Percentiles rank a stretch among this genome's conserved stretches.
phyloP scores from a whole-genome alignment of 2,329 filamentous ascomycete genomes.

The Escovopsis sp. region DNA sequence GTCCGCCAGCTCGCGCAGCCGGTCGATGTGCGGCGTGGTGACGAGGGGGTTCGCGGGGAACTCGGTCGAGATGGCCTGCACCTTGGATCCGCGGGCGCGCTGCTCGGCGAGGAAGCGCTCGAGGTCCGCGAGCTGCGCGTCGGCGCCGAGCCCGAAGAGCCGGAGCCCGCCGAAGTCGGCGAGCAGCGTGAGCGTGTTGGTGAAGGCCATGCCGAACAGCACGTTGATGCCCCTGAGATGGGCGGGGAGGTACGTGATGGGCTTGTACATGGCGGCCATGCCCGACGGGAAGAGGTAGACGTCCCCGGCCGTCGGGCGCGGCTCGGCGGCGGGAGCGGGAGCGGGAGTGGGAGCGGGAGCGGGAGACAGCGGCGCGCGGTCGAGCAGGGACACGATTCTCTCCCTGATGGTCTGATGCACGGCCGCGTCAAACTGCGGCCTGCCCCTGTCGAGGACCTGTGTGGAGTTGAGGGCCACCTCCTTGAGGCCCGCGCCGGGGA shows the following conservation, averaged over 20 bases:
- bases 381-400: neutral
- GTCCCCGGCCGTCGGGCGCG: constrained; percentile 20
- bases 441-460: too few species aligned
- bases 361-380: neutral
- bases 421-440: neutral
- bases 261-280: constrained; percentile 31
- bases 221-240: constrained; percentile 15
- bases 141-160: constrained; percentile 26
- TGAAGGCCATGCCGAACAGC: constrained; percentile 31
- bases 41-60: constrained; percentile 21
- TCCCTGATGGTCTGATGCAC: neutral
- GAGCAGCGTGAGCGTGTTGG: constrained; percentile 25
- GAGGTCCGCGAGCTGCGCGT: constrained; percentile 22
- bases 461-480: too few species aligned
- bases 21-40: constrained; percentile 14
- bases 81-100: constrained; percentile 17
- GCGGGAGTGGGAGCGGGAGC: too few species aligned
- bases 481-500: constrained; percentile 13
- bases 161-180: constrained; percentile 26
- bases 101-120: constrained; percentile 23
- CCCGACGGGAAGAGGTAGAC: constrained; percentile 32
- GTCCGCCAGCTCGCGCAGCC: constrained; percentile 15
- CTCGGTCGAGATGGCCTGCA: constrained; percentile 33
- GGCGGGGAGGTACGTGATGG: constrained; percentile 19
- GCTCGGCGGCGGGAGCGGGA: constrained; percentile 7